A percentile compares a stretch with the other conserved stretches of the same genome.
These are phyloP conservation scores for Hordeum vulgare DNA, from an alignment of 176 grass and related monocot species.

Conservation along the genomic window DNA sequence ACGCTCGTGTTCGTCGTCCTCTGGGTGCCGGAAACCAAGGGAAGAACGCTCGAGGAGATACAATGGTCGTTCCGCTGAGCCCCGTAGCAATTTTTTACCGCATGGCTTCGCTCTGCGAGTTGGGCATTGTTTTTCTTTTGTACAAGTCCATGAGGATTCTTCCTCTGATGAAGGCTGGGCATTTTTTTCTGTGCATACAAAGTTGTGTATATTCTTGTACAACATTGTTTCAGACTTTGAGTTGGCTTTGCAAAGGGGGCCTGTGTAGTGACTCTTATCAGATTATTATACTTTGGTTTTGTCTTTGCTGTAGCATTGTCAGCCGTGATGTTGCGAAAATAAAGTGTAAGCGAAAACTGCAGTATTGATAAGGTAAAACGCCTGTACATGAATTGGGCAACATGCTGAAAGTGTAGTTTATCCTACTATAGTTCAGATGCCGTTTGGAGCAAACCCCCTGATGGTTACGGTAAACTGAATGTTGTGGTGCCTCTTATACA, in stretches of 20 bases:
- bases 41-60: conserved; percentile 87
- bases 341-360: neutral
- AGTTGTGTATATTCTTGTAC: neutral
- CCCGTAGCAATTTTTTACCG: neutral
- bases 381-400: too few relatives aligned
- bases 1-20: conserved; percentile 64
- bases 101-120: too few relatives aligned
- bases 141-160: neutral
- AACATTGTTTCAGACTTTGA: neutral
- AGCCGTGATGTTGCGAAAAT: neutral
- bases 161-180: neutral
- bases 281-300: neutral
- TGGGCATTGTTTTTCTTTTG: neutral
- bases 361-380: too few relatives aligned
- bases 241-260: neutral
- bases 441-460: too few relatives aligned
- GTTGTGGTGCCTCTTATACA: too few relatives aligned
- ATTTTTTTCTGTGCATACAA: conserved; percentile 27
- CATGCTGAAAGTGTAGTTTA: too few relatives aligned
- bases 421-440: too few relatives aligned
- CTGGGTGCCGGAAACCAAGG: conserved; percentile 93
- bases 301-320: neutral
- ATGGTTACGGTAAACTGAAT: too few relatives aligned
- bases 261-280: neutral
- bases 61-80: conserved; percentile 78